phyloP scores from a whole-genome alignment of 2,329 filamentous ascomycete species.

The Teratosphaeria viscida region DNA sequence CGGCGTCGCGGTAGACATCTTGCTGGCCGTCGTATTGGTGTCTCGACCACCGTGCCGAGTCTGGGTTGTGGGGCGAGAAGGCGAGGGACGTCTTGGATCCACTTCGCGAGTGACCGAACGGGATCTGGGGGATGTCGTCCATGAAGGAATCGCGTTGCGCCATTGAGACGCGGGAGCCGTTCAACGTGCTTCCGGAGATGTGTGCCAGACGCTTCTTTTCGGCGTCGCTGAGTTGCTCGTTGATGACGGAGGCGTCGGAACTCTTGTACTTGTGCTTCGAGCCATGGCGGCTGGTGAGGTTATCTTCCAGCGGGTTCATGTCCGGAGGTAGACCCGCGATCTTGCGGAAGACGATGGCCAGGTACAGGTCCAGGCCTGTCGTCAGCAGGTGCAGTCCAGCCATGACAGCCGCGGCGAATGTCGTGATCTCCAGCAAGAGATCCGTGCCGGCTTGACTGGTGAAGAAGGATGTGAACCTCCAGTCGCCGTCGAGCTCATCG shows the following conservation, averaged over 20 bases:
- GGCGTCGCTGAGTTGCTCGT: constrained; percentile 19
- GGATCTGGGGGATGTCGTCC: constrained; percentile 43
- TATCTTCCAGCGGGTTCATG: constrained; percentile 86
- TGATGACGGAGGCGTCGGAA: constrained; percentile 41
- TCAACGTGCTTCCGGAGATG: constrained; percentile 35
- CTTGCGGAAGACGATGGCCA: constrained; percentile 68
- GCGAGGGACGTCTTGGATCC: constrained; percentile 49
- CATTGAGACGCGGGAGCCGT: constrained; percentile 26
- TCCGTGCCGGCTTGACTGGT: constrained; percentile 43
- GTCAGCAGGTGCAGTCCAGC: constrained; percentile 62
- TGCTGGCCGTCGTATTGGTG: constrained; percentile 43
- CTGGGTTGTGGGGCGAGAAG: constrained; percentile 41
- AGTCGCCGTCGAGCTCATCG: constrained; percentile 15
- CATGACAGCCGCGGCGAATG: constrained; percentile 54
- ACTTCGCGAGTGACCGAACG: constrained; percentile 70
- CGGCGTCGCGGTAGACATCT: constrained; percentile 19
- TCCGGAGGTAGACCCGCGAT: constrained; percentile 79
- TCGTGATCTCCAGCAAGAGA: constrained; percentile 53
- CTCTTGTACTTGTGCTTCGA: constrained; percentile 64
- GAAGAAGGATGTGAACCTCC: constrained; percentile 62
- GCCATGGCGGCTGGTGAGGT: constrained; percentile 54
- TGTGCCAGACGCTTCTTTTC: constrained; percentile 47
- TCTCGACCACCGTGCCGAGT: constrained; percentile 44
- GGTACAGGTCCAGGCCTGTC: constrained; percentile 59
- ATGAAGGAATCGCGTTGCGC: constrained; percentile 15